Percentiles rank a stretch among this genome's conserved stretches.
These are phyloP conservation scores for Diaporthe nobilis DNA, from an alignment of 2,329 filamentous ascomycete genomes.

Conservation along the genomic window DNA sequence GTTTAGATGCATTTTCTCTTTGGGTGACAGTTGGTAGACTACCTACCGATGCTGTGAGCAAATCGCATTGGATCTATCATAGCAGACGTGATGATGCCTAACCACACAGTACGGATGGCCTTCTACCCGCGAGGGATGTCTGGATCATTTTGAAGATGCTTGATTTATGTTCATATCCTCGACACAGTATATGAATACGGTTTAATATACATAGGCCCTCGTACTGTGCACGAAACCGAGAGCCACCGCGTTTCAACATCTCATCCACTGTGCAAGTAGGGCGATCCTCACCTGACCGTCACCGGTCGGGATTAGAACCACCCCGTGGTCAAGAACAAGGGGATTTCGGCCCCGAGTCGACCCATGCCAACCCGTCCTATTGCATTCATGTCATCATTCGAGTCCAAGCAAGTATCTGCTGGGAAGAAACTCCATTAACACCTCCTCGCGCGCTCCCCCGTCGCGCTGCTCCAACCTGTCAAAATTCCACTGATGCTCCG, in stretches of 20 bases:
- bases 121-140: too few relatives aligned
- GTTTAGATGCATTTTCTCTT: neutral
- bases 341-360: neutral
- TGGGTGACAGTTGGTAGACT: too few relatives aligned
- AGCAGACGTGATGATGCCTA: neutral
- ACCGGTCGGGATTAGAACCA: neutral
- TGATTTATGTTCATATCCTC: constrained; percentile 38
- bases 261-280: neutral
- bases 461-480: constrained; percentile 6
- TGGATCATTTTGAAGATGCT: constrained; percentile 5
- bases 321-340: neutral
- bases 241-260: constrained; percentile 1
- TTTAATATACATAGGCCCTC: constrained; percentile 36
- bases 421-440: constrained; percentile 32
- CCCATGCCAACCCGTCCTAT: neutral
- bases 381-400: constrained; percentile 22
- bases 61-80: too few relatives aligned
- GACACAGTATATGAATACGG: constrained; percentile 37
- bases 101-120: too few relatives aligned
- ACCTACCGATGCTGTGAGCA: neutral
- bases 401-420: constrained; percentile 29
- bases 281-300: neutral
- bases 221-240: constrained; percentile 14
- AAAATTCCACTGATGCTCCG: constrained; percentile 20
- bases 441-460: neutral